Conservation (phyloP, 192 early-diverging fungal species). For the Backusella luteola region DNA sequence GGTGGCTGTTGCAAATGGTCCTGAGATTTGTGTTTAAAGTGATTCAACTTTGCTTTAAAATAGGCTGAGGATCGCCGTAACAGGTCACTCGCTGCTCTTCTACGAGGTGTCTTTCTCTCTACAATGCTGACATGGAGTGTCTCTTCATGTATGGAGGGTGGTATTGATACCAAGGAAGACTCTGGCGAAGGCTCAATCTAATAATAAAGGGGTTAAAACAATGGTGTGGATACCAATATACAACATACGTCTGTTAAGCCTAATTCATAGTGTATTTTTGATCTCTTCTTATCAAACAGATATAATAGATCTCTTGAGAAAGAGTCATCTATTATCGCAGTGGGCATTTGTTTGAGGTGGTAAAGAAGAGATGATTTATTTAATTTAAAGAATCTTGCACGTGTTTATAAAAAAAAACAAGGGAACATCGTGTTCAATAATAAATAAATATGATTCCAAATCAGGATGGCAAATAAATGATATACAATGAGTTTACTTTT, state of each 20-base stretch:
- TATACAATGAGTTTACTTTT: background rate
- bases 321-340: conserved; percentile 3
- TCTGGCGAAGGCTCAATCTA: conserved; percentile 1
- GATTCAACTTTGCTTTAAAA: conserved; percentile 15
- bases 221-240: background rate
- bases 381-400: background rate
- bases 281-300: conserved; percentile 28
- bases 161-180: background rate
- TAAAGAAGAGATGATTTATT: conserved; percentile 1
- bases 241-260: background rate
- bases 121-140: background rate
- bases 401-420: background rate
- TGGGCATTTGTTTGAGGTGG: background rate
- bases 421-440: background rate
- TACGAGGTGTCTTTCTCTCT: background rate
- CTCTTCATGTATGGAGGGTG: background rate
- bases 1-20: conserved; percentile 10
- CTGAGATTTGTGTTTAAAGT: conserved; percentile 14
- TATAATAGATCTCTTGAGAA: conserved; percentile 29
- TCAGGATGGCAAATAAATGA: background rate
- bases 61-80: conserved; percentile 25
- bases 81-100: conserved; percentile 17
- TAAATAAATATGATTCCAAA: background rate
- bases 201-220: background rate
- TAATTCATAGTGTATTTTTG: conserved; percentile 20